Evolutionary conservation across 176 grass and related monocot genomes (phyloP), one percentile per base, ranked within the genome.

Genomic region (Puccinellia tenuiflora): DNA sequence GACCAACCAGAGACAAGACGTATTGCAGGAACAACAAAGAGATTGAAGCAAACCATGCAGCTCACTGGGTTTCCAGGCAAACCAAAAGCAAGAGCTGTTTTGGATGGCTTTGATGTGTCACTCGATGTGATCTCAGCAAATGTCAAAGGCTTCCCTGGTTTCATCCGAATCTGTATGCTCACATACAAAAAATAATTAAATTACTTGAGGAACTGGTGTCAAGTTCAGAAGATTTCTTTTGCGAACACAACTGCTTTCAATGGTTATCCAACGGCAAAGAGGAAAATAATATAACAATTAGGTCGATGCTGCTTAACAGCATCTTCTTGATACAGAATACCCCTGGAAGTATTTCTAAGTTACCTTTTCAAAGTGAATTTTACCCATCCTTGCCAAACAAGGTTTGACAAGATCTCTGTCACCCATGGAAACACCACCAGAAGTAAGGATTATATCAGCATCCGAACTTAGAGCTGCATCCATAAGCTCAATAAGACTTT

Each of bases 41-140:
- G 42, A 85, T 93, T 90, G 73, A 99, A 99, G 87, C 96, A 90
- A 84, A 98, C 93, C 81, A 96, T 88, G 85, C 93, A 96, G 56
- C 96, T 96, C 60, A 93, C 96, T 56, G 96, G 96, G 77, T 99
- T 99, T 87, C 93, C 96, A 86, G 96, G 96, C 89, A 99, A 96
- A 40, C 96, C 96, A 89, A 99, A 96, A 79, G 93, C 85, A 48
- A 99, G 91, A 77, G 90, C 77, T 67, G 83, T 86, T 84, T 89
- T 95, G 22, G 87, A 85, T 62, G 70, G 67, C 56, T 88, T 90
- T 28, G 53, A 47, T 5, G 84, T 63, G 85, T 85, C 84, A 57
- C 94, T 84, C 8, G 42, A 17, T 42, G 21, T 76, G 40, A 96
- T 86, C 69, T 92, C 86, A 55, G 89, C 87, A 85, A 99, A 99